phyloP scores from a whole-genome alignment of 1,284 basidiomycete genomes.

The Amylostereum chailletii region DNA sequence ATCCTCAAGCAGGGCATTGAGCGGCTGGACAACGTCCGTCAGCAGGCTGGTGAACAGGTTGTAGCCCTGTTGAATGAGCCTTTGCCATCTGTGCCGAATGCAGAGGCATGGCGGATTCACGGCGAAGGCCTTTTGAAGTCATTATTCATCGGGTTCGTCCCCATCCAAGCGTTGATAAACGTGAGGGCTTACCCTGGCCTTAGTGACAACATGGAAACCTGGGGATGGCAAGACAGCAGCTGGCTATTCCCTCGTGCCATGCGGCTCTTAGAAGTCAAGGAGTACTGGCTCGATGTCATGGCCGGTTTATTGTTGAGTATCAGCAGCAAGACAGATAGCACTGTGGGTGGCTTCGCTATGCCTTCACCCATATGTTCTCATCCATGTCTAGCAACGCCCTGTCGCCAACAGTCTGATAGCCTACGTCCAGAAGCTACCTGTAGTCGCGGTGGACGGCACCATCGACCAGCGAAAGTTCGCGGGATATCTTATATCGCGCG shows the following conservation, averaged over 20 bases:
- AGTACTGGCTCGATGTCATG: slow-evolving; percentile 58
- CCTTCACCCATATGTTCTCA: slow-evolving; percentile 1
- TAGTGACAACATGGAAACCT: slow-evolving; percentile 17
- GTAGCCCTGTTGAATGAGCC: slow-evolving; percentile 38
- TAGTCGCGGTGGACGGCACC: slow-evolving; percentile 17
- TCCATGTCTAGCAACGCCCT: slow-evolving; percentile 50
- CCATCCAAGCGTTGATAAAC: neutral
- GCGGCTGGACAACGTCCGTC: slow-evolving; percentile 84
- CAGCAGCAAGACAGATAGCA: slow-evolving; percentile 75
- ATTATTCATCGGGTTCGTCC: slow-evolving; percentile 45
- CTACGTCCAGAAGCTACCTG: slow-evolving; percentile 48
- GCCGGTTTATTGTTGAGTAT: slow-evolving; percentile 71
- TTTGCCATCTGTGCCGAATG: slow-evolving; percentile 29
- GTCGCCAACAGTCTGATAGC: slow-evolving; percentile 51
- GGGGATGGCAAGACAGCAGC: slow-evolving; percentile 58
- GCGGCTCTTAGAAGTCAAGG: slow-evolving; percentile 51
- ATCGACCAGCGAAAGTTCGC: slow-evolving; percentile 44
- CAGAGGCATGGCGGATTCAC: slow-evolving; percentile 41
- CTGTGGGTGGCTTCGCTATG: slow-evolving; percentile 45
- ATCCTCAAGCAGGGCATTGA: slow-evolving; percentile 88
- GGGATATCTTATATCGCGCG: slow-evolving; percentile 47
- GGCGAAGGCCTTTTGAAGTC: slow-evolving; percentile 36
- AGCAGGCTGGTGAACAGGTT: slow-evolving; percentile 64
- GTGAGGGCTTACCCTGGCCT: neutral
- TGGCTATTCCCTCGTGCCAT: slow-evolving; percentile 70